phyloP scores from a whole-genome alignment of 352 stramenopile genomes.

The Pythium sp. region DNA sequence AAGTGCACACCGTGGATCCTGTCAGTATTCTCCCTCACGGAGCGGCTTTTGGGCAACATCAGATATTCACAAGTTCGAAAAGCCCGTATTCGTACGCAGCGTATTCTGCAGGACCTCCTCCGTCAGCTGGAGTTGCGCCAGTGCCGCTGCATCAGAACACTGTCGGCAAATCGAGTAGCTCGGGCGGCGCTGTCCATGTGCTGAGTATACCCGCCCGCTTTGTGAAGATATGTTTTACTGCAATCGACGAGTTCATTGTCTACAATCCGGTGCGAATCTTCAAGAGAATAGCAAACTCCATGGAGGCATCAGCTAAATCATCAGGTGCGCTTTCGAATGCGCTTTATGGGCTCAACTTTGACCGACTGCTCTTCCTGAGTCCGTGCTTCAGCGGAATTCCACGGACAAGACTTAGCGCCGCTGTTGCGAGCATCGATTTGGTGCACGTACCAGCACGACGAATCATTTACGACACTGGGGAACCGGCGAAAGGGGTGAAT shows the following conservation, averaged over 20 bases:
- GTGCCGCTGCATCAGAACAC: neutral
- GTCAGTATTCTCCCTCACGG: constrained; percentile 36
- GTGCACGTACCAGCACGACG: constrained; percentile 19
- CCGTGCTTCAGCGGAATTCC: constrained; percentile 25
- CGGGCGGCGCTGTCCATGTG: constrained; percentile 16
- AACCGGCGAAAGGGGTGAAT: constrained; percentile 16
- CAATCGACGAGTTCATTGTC: constrained; percentile 32
- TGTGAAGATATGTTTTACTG: constrained; percentile 26
- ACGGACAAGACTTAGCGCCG: constrained; percentile 15
- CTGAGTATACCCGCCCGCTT: constrained; percentile 30
- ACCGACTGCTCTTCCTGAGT: constrained; percentile 22
- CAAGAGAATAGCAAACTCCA: constrained; percentile 28
- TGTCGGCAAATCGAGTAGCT: neutral
- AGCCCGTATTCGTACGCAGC: constrained; percentile 41
- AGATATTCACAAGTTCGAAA: constrained; percentile 33
- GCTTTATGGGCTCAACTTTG: constrained; percentile 16
- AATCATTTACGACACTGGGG: constrained; percentile 28
- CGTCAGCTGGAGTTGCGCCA: neutral
- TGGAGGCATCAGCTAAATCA: neutral
- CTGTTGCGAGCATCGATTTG: constrained; percentile 16
- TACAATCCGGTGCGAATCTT: constrained; percentile 41
- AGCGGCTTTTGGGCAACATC: constrained; percentile 38
- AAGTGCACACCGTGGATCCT: constrained; percentile 22
- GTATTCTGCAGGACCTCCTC: constrained; percentile 18
- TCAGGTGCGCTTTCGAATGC: neutral